Percentiles rank a stretch among this genome's conserved stretches.
Evolutionary conservation across 2,329 filamentous ascomycete genomes (phyloP).

Genomic region (Fusarium mundagurra): DNA sequence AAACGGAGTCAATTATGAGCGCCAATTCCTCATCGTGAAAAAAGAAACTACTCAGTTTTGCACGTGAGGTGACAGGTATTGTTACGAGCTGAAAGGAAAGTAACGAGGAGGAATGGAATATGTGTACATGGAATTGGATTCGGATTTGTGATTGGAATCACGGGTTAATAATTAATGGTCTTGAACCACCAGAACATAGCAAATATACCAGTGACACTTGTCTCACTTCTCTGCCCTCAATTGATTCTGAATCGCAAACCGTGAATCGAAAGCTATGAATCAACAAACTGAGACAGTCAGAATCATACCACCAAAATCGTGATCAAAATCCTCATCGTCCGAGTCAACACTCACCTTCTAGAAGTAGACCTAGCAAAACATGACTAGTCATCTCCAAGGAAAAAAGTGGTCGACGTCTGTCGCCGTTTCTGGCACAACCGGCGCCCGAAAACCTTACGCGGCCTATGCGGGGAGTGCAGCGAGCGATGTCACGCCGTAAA

Average conservation of each 20-base stretch:
- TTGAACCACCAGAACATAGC: slow-evolving; percentile 21
- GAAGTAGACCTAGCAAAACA: slow-evolving; percentile 1
- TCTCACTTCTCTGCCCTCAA: not conserved
- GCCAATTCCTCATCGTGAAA: not conserved
- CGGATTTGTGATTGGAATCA: slow-evolving; percentile 9
- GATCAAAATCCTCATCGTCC: not conserved
- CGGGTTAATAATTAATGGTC: slow-evolving; percentile 36
- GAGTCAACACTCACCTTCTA: slow-evolving; percentile 10
- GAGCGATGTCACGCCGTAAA: slow-evolving; percentile 12
- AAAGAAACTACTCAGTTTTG: not conserved
- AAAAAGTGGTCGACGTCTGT: slow-evolving; percentile 20
- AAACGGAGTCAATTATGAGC: slow-evolving; percentile 35
- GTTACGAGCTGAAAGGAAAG: slow-evolving; percentile 12
- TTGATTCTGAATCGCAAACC: not conserved
- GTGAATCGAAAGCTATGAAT: not conserved
- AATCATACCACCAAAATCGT: slow-evolving; percentile 6
- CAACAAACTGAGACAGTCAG: not conserved
- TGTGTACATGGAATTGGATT: slow-evolving; percentile 12
- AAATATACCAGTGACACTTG: slow-evolving; percentile 31
- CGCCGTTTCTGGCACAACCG: slow-evolving; percentile 15
- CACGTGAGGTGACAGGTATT: slow-evolving; percentile 3
- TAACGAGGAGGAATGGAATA: slow-evolving; percentile 10
- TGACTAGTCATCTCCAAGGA: not conserved
- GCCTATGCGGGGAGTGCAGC: slow-evolving; percentile 14
- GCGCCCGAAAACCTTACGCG: slow-evolving; percentile 7